phyloP scores from a whole-genome alignment of 1,284 basidiomycete species.

The Farysia itapuensis region DNA sequence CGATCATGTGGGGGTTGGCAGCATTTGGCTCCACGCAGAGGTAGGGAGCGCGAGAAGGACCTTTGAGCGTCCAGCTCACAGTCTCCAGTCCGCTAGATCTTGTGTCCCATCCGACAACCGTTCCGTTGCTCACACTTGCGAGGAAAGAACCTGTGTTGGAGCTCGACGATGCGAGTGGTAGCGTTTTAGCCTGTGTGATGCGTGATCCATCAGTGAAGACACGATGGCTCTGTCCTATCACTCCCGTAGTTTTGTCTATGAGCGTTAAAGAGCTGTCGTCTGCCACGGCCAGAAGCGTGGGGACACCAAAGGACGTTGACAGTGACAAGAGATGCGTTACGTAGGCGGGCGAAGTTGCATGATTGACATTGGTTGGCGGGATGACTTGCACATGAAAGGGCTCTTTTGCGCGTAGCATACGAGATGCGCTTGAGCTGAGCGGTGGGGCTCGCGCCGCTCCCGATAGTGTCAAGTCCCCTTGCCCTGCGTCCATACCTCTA shows the following conservation, averaged over 20 bases:
- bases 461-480: conserved; percentile 26
- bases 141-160: conserved; percentile 12
- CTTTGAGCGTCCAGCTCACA: conserved; percentile 14
- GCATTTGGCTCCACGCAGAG: conserved; percentile 34
- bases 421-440: conserved; percentile 8
- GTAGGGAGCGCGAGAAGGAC: conserved; percentile 40
- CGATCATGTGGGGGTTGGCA: conserved; percentile 24
- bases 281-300: conserved; percentile 28
- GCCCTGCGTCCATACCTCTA: not conserved
- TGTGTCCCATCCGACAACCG: conserved; percentile 36
- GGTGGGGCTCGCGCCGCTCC: conserved; percentile 27
- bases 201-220: conserved; percentile 7
- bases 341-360: conserved; percentile 30
- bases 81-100: conserved; percentile 7
- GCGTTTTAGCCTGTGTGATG: conserved; percentile 26
- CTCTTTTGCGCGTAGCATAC: conserved; percentile 17
- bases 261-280: conserved; percentile 36
- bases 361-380: too few relatives aligned
- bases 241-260: conserved; percentile 36
- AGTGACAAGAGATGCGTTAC: conserved; percentile 42
- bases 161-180: conserved; percentile 3
- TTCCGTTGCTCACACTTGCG: conserved; percentile 22
- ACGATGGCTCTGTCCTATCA: conserved; percentile 18
- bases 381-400: conserved; percentile 33
- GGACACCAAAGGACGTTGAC: conserved; percentile 17